Evolutionary conservation across 352 stramenopile species (phyloP), one percentile per base, ranked within the genome.

Genomic region (Thalassiosira mediterranea): DNA sequence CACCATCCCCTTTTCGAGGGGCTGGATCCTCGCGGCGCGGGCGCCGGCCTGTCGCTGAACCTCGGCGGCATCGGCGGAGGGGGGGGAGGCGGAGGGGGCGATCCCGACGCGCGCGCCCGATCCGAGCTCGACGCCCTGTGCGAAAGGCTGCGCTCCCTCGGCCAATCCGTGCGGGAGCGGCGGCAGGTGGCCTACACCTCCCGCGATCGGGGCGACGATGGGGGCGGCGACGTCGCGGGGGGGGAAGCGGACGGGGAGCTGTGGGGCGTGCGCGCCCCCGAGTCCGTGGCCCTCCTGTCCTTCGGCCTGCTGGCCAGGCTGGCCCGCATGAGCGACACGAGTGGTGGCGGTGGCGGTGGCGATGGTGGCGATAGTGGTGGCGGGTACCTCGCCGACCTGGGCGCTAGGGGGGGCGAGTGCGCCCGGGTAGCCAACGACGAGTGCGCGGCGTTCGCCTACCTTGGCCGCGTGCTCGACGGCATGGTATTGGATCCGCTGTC

Each of bases 281-380:
- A 87, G 38, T 68, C 69, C 0, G 54, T 90, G 34, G 72, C 77
- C 2, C 32, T 87, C 1, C 69, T 90, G 15, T 80, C 84, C 11
- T 83, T 83, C 71, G 84, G 81, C 31, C 46, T 90, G 2, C 56
- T 90, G 21, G 56, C 87, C 3, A 65, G 63, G 28, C 51, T 88
- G 25, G 66, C 69, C 13, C n/a, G 60, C 34, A n/a, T 23, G 10
- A 31, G 10, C 15, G 52, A 61, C 10, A 47, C 34, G 34, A n/a
- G n/a, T n/a, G n/a, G n/a, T n/a, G n/a, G n/a, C n/a, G n/a, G n/a
- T n/a, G n/a, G n/a, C n/a, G n/a, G n/a, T n/a, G n/a, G n/a, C n/a
- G n/a, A n/a, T n/a, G n/a, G n/a, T n/a, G n/a, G n/a, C n/a, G n/a
- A n/a, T n/a, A n/a, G n/a, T n/a, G 25, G 29, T 34, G 13, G 68